A percentile compares a stretch with the other conserved stretches of the same genome.
Evolutionary conservation across 1,139 yeast genomes (phyloP).

Genomic region (Taphrina flavorubra): DNA sequence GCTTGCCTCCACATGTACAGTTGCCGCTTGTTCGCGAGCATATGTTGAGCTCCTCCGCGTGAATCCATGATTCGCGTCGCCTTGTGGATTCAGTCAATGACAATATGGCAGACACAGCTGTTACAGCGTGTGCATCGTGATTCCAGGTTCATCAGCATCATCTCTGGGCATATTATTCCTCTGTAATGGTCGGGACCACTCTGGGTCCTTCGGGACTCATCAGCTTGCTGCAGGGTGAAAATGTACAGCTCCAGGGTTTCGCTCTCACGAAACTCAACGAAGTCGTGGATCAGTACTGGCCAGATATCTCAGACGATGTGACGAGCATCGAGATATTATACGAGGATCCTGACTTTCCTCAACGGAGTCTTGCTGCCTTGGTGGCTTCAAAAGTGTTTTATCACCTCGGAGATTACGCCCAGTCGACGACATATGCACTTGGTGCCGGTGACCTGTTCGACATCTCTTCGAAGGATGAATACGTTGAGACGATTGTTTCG

Average conservation of each 20-base stretch:
- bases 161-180: not conserved
- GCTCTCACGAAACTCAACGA: slow-evolving; percentile 82
- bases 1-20: too few species aligned
- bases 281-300: slow-evolving; percentile 92
- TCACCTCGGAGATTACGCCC: slow-evolving; percentile 90
- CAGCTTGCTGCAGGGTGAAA: slow-evolving; percentile 85
- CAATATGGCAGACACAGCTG: not conserved
- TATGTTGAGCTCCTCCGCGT: slow-evolving; percentile 15
- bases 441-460: slow-evolving; percentile 83
- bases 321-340: slow-evolving; percentile 85
- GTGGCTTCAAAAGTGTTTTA: slow-evolving; percentile 93
- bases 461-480: slow-evolving; percentile 76
- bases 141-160: too few species aligned
- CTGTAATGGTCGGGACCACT: slow-evolving; percentile 15
- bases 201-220: slow-evolving; percentile 55
- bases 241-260: slow-evolving; percentile 74
- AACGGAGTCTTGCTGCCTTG: slow-evolving; percentile 84
- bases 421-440: slow-evolving; percentile 86
- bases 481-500: slow-evolving; percentile 85
- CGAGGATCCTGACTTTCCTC: slow-evolving; percentile 79
- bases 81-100: slow-evolving; percentile 1
- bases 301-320: slow-evolving; percentile 91
- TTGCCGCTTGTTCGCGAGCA: too few species aligned
- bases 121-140: not conserved
- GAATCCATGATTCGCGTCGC: slow-evolving; percentile 23